Conservation (phyloP, 331 rosid species). For the Quercus phellos region DNA sequence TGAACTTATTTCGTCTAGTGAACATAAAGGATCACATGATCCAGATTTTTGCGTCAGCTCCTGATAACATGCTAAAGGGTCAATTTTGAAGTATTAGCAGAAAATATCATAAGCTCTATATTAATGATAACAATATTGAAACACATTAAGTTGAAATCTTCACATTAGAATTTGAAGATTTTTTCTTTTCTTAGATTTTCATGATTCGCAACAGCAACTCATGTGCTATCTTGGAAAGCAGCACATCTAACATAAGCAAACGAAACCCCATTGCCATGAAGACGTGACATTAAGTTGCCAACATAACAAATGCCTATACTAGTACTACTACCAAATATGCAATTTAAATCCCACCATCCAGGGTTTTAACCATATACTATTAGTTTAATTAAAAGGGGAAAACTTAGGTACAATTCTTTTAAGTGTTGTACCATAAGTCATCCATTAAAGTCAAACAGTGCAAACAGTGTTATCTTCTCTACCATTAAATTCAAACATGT, state of each 20-base stretch:
- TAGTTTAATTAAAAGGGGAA: neutral
- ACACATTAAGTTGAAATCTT: neutral
- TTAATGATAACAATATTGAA: neutral
- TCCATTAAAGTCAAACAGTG: too few species aligned
- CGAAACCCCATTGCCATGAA: neutral
- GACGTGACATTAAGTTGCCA: neutral
- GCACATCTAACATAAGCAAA: neutral
- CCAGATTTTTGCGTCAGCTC: slow-evolving; percentile 49
- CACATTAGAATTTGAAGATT: neutral
- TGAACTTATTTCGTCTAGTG: slow-evolving; percentile 70
- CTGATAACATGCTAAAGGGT: slow-evolving; percentile 37
- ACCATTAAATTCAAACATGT: too few species aligned
- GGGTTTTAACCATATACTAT: neutral
- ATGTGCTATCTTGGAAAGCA: neutral
- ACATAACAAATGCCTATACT: neutral
- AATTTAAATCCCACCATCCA: neutral
- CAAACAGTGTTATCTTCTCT: too few species aligned
- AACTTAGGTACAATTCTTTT: too few species aligned
- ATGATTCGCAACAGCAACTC: neutral
- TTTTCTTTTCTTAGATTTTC: neutral
- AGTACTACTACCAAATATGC: neutral
- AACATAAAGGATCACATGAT: slow-evolving; percentile 77
- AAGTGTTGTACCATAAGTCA: too few species aligned
- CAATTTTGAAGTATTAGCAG: slow-evolving; percentile 14
- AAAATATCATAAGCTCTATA: neutral